phyloP scores from a whole-genome alignment of 2,329 filamentous ascomycete genomes.

The Nothophaeocryptopus gaeumannii region DNA sequence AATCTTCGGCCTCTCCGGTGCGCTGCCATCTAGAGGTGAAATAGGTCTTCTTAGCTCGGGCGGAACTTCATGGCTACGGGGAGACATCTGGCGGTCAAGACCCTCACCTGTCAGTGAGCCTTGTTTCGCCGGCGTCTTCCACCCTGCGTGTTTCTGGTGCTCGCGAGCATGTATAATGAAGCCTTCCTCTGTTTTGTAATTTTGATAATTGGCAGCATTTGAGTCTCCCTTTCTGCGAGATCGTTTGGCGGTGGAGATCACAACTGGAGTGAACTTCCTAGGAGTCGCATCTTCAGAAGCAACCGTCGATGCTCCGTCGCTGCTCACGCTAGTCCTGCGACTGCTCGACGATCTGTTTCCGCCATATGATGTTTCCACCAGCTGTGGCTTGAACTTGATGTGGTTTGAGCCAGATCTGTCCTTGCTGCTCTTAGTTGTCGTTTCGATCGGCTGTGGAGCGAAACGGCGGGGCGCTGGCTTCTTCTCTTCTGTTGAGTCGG shows the following conservation, averaged over 20 bases:
- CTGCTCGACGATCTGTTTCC: constrained; percentile 25
- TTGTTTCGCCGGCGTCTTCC: constrained; percentile 13
- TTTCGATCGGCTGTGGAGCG: constrained; percentile 41
- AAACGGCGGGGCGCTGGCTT: constrained; percentile 24
- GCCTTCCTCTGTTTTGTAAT: constrained; percentile 64
- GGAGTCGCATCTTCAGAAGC: constrained; percentile 13
- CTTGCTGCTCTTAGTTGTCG: constrained; percentile 33
- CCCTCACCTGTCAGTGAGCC: constrained; percentile 1
- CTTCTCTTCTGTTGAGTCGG: constrained; percentile 12
- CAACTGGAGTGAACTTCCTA: constrained; percentile 68
- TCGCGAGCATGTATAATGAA: constrained; percentile 30
- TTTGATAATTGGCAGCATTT: constrained; percentile 59
- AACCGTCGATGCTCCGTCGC: constrained; percentile 14
- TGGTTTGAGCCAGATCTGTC: constrained; percentile 19
- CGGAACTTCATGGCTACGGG: constrained; percentile 18
- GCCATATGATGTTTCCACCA: constrained; percentile 32
- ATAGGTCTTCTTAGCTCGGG: constrained; percentile 26
- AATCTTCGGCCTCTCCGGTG: constrained; percentile 36
- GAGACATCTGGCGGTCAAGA: constrained; percentile 11
- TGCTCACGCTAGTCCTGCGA: constrained; percentile 21
- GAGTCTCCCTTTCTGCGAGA: constrained; percentile 65
- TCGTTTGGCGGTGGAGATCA: constrained; percentile 76
- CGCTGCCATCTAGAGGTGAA: constrained; percentile 34
- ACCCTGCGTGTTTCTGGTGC: constrained; percentile 30
- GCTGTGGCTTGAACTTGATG: constrained; percentile 34